These are phyloP conservation scores for Lyophyllum atratum DNA, from an alignment of 768 basidiomycete genomes.

Conservation along the genomic window DNA sequence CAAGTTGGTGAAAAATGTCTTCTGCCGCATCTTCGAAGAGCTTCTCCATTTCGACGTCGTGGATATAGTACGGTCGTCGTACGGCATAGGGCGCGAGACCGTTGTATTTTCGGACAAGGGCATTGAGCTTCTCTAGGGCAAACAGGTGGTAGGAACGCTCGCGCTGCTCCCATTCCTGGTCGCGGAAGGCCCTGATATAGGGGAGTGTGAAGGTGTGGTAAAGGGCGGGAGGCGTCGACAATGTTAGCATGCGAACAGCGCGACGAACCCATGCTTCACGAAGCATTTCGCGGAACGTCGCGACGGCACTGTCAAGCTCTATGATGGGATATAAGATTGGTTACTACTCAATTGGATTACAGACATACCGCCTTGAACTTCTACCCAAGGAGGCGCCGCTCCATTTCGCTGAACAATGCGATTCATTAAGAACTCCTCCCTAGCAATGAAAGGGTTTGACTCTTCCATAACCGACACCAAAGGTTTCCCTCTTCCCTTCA, in stretches of 20 bases:
- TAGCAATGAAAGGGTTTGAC: constrained; percentile 59
- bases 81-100: constrained; percentile 77
- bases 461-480: constrained; percentile 39
- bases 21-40: constrained; percentile 52
- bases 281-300: constrained; percentile 64
- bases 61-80: constrained; percentile 61
- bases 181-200: constrained; percentile 50
- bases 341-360: not conserved
- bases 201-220: constrained; percentile 33
- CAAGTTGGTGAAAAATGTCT: constrained; percentile 49
- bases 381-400: constrained; percentile 87
- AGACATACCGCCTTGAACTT: constrained; percentile 66
- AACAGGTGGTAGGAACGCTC: constrained; percentile 70
- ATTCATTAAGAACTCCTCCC: constrained; percentile 85
- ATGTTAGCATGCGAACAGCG: constrained; percentile 61
- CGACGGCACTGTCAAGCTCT: constrained; percentile 70
- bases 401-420: constrained; percentile 81
- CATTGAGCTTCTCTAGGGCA: constrained; percentile 72
- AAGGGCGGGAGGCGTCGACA: constrained; percentile 41
- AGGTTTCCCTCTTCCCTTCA: constrained; percentile 63
- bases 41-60: constrained; percentile 57
- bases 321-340: not conserved
- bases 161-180: constrained; percentile 69
- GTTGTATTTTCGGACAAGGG: constrained; percentile 78
- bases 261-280: constrained; percentile 76